Conservation (phyloP, 345 rosid species). For the Boechera divaricarpa region DNA sequence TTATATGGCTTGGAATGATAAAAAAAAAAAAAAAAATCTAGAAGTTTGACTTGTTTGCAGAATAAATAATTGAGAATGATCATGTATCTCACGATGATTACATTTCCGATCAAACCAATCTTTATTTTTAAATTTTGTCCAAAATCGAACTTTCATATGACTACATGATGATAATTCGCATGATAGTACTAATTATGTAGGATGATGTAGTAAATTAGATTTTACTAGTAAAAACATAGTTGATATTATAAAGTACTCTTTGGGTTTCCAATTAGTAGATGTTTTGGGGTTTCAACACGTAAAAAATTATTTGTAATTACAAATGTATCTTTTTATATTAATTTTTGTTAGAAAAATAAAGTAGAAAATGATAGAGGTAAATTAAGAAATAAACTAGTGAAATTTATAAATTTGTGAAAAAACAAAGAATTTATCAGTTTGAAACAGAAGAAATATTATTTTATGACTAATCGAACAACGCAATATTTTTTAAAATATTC, state of each 20-base stretch:
- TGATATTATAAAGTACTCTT: neutral
- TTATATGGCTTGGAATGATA: constrained; percentile 21
- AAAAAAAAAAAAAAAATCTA: neutral
- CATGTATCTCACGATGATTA: constrained; percentile 27
- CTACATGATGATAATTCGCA: neutral
- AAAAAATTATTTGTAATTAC: neutral
- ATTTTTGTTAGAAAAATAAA: neutral
- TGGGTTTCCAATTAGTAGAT: neutral
- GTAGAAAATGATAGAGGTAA: neutral
- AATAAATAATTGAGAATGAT: constrained; percentile 18
- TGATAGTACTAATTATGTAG: neutral
- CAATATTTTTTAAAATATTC: neutral
- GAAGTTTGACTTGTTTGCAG: constrained; percentile 33
- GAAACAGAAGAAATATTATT: neutral
- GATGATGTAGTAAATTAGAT: constrained; percentile 6
- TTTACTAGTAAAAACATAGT: neutral
- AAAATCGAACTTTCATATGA: neutral
- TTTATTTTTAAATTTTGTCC: neutral
- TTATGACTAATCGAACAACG: neutral
- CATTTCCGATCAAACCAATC: constrained; percentile 16
- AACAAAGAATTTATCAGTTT: neutral
- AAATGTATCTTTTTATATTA: neutral
- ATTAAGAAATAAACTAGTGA: neutral
- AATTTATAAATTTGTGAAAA: neutral
- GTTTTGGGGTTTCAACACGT: neutral